Conservation (phyloP, 495 filamentous ascomycete species). For the Trichoderma asperelloides region DNA sequence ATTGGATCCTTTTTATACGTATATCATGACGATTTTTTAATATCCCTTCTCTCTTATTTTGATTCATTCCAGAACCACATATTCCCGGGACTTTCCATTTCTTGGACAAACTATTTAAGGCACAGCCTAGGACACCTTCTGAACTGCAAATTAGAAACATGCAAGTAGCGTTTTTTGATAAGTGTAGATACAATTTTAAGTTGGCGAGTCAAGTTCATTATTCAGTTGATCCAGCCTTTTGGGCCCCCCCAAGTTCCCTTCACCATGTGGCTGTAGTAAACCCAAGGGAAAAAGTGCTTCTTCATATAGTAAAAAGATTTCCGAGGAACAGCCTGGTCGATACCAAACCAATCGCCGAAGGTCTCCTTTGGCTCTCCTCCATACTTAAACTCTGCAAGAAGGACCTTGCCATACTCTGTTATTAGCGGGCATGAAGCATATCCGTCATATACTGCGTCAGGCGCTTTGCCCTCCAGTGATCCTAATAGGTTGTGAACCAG, state of each 20-base stretch:
- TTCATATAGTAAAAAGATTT: constrained; percentile 55
- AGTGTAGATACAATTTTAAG: not conserved
- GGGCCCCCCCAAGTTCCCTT: constrained; percentile 56
- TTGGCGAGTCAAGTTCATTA: not conserved
- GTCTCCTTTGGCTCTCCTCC: constrained; percentile 64
- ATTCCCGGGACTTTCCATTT: too few relatives aligned
- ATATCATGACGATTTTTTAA: too few relatives aligned
- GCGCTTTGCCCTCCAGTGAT: constrained; percentile 45
- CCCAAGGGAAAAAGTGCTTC: constrained; percentile 66
- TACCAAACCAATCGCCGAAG: constrained; percentile 46
- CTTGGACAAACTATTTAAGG: too few relatives aligned
- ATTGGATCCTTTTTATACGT: too few relatives aligned
- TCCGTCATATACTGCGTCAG: constrained; percentile 48
- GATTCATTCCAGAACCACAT: too few relatives aligned
- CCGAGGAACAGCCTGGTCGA: constrained; percentile 48
- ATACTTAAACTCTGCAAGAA: constrained; percentile 66
- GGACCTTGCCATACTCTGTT: constrained; percentile 57
- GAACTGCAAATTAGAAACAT: not conserved
- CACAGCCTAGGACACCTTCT: too few relatives aligned
- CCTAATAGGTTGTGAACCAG: constrained; percentile 48
- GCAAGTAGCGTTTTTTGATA: not conserved
- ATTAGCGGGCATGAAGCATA: constrained; percentile 63
- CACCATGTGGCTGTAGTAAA: constrained; percentile 50
- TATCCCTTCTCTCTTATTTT: too few relatives aligned
- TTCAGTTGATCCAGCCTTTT: constrained; percentile 34